Base-by-base conservation (phyloP, 225 moss, liverwort and hornwort genomes). In the Climacium dendroides region DNA sequence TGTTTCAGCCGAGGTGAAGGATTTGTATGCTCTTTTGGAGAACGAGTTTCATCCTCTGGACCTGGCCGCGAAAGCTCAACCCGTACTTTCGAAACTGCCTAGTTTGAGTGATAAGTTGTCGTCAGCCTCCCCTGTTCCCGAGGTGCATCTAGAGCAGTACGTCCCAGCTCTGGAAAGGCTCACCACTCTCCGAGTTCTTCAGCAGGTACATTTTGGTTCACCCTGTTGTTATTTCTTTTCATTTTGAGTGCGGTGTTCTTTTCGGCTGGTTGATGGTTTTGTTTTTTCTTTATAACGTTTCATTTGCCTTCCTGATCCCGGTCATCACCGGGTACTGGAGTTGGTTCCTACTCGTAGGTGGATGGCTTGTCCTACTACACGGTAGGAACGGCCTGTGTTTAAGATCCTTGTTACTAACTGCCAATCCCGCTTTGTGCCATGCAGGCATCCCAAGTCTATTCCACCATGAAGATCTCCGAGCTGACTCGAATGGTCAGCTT, bases 81-180 rank as follows among this genome's bases (percentile, higher is more conserved):
- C 97, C 6, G 80, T 96, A 2, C 92, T 98, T n/a, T 91, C 81
- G 7, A 94, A 90, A 91, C 91, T 98, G 58, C 86, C 90, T 1
- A 92, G 92, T 90, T 87, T 98, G 91, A 97, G 98, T 73, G 98
- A 98, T 82, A 97, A 94, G 92, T 83, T 98, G 88, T 98, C 98
- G 7, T 90, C 98, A 62, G 98, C 98, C 29, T 98, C 98, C 47
- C 98, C 98, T 86, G 96, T 98, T 88, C 95, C 97, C 13, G 98
- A 98, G 89, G 98, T 97, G 85, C 97, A 91, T 87, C 94, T 98
- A 14, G 98, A 98, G 92, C 98, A 98, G 83, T 98, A 98, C 80
- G 88, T 91, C 19, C 95, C 96, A 72, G 95, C 97, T 60, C 87
- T 98, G 20, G 98, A 97, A 86, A 95, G 92, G 89, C 94, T 98